Evolutionary conservation across 306 rosid genomes (phyloP).

Genomic region (barrel medic (Medicago truncatula)): DNA sequence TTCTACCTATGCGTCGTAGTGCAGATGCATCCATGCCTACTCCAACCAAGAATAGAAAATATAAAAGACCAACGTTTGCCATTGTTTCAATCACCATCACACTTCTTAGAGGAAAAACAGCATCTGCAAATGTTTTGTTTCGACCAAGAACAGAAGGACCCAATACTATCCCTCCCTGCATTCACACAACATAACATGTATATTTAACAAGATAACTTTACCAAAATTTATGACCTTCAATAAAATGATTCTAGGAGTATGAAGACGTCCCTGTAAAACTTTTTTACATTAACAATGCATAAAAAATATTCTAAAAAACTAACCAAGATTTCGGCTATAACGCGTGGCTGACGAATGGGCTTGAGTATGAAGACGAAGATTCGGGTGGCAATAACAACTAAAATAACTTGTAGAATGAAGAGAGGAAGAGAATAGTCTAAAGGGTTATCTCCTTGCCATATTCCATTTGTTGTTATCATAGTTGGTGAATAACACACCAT

Average conservation of each 20-base stretch:
- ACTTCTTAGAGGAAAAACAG: constrained; percentile 69
- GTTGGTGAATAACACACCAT: constrained; percentile 75
- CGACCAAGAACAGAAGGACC: constrained; percentile 85
- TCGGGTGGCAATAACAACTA: constrained; percentile 69
- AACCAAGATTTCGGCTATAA: constrained; percentile 87
- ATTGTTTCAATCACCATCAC: constrained; percentile 78
- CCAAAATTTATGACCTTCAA: too few species aligned
- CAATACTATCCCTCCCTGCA: constrained; percentile 77
- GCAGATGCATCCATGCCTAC: constrained; percentile 73
- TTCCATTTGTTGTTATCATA: constrained; percentile 78
- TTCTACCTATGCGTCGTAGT: constrained; percentile 57
- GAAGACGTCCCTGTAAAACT: background rate
- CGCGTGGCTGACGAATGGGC: constrained; percentile 95
- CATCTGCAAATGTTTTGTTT: constrained; percentile 45
- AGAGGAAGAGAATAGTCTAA: constrained; percentile 82
- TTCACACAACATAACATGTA: background rate
- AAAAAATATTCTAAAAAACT: background rate
- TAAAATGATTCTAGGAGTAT: background rate
- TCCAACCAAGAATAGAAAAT: constrained; percentile 77
- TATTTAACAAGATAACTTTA: constrained; percentile 4
- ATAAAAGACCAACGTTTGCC: constrained; percentile 80
- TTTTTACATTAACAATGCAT: background rate
- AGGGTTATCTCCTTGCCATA: constrained; percentile 86
- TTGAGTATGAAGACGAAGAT: constrained; percentile 64
- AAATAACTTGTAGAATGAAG: constrained; percentile 71